Evolutionary conservation across 345 rosid species (phyloP), one percentile per base, ranked within the genome.

Genomic region (Gynandropsis gynandra): DNA sequence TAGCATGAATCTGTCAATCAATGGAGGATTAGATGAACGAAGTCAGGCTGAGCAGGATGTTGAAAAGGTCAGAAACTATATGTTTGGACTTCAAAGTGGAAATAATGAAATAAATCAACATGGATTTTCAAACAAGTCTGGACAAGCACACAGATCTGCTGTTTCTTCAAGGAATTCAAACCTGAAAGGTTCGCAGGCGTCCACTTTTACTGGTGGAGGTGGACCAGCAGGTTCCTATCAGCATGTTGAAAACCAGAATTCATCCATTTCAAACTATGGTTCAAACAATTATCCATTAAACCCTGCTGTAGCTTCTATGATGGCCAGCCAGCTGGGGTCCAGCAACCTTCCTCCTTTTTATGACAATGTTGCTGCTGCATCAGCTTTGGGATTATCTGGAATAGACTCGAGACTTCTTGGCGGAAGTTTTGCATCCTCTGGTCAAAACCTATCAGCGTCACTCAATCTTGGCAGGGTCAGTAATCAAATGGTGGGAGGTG

Each of bases 331-430:
- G 47, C 70, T 80, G 44, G 86, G 85, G 36, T 58, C 56, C 18
- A 74, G 74, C 52, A 82, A 61, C 70, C 62, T 68, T 33, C 80
- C 95, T 10, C 82, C 82, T 21, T 62, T 74, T 48, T 86, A 66
- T 75, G 94, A 83, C 35, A 82, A 86, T 80, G 78, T 70, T 65
- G 74, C 89, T 19, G 77, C 83, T 1, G 80, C 80, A 17, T 72
- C 82, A 4, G 73, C 81, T 54, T 39, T 76, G 72, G 84, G 68
- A 17, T 63, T 54, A 17, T 70, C 81, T 44, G 89, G 87, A 64
- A 50, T 81, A 70, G 92, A 88, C 54, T 65, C 85, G 0, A 75
- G 95, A 64, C 47, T 75, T 35, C 69, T 81, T 37, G 89, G 80
- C 8, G 83, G 86, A 50, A 79, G 80, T 45, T 63, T 14, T 36